phyloP scores from a whole-genome alignment of 2,329 filamentous ascomycete species.

The Thelonectria rubi region DNA sequence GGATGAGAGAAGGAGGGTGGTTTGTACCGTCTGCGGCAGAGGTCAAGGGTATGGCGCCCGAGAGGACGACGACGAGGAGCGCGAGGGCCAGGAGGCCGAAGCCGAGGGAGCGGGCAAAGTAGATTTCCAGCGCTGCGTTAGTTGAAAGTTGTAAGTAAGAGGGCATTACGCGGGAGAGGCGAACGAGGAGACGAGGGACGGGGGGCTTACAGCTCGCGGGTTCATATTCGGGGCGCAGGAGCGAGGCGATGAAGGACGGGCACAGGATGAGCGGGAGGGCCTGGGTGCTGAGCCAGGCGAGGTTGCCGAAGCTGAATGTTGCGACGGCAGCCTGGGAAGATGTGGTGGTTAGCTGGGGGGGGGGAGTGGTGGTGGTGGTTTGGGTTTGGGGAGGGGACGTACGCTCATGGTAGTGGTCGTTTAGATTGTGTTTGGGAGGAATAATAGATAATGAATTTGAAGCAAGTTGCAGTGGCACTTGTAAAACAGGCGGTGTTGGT shows the following conservation, averaged over 20 bases:
- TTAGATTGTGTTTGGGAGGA: too few species aligned
- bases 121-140: constrained; percentile 70
- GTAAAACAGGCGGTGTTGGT: not conserved
- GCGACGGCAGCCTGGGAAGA: constrained; percentile 54
- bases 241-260: constrained; percentile 57
- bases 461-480: not conserved
- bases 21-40: constrained; percentile 54
- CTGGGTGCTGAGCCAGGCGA: constrained; percentile 61
- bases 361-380: not conserved
- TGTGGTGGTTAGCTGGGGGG: not conserved
- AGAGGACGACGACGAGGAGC: constrained; percentile 71
- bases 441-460: not conserved
- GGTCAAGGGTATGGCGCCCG: constrained; percentile 73
- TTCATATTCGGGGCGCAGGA: constrained; percentile 51
- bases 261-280: constrained; percentile 57
- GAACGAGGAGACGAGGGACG: not conserved
- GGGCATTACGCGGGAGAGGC: not conserved
- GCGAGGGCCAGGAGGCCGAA: constrained; percentile 73
- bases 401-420: constrained; percentile 31
- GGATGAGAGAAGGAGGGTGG: too few species aligned
- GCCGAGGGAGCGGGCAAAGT: constrained; percentile 77
- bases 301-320: constrained; percentile 60
- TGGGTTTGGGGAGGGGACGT: constrained; percentile 7
- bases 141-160: constrained; percentile 26
- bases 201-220: constrained; percentile 45